Base-by-base conservation (phyloP, 352 stramenopile genomes). In the Pythium folliculosum region DNA sequence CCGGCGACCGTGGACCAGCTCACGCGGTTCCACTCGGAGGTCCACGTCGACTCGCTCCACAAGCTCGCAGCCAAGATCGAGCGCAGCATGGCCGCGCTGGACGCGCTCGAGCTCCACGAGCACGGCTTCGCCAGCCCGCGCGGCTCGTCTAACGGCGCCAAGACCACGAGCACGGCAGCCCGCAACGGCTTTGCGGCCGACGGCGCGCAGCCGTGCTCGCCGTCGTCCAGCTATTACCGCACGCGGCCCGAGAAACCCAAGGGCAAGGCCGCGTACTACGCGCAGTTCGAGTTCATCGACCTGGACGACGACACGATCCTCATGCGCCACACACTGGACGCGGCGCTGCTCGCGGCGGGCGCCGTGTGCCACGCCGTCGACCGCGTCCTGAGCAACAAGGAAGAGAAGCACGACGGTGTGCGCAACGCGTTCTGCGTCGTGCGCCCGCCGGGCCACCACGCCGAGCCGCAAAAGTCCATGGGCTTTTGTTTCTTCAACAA, bases 401-500 rank as follows among this genome's bases (percentile, higher is more conserved):
- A 27, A 12, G 88, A 89, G 0, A 81, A 90, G 0, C 56, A 89
- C 68, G 48, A 54, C 48, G 13, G 13, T 13, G 32, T 22, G 69
- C 22, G 94, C 43, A 80, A 77, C 47, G 86, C 73, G 19, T 76
- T 92, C 48, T 86, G 86, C 8, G 51, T 88, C 12, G 77, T 92
- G 35, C 73, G 89, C 40, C 89, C 89, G 57, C 89, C 89, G 16
- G 90, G 90, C 22, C 90, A 97, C 67, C 90, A 97, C 75, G 89
- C 89, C 16, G 90, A 89, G 35, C 71, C 76, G 32, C 40, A 76
- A 19, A 37, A 65, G 21, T 74, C 86, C 14, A 94, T 94, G 79
- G 90, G 90, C 53, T 94, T 94, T 64, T 92, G 84, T 65, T 70
- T 92, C 37, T 88, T 96, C 51, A 97, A 97, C 71, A 96, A 95